A percentile compares a stretch with the other conserved stretches of the same genome.
Conservation (phyloP, 1,284 basidiomycete species). For the Rhodotorula sp. region DNA sequence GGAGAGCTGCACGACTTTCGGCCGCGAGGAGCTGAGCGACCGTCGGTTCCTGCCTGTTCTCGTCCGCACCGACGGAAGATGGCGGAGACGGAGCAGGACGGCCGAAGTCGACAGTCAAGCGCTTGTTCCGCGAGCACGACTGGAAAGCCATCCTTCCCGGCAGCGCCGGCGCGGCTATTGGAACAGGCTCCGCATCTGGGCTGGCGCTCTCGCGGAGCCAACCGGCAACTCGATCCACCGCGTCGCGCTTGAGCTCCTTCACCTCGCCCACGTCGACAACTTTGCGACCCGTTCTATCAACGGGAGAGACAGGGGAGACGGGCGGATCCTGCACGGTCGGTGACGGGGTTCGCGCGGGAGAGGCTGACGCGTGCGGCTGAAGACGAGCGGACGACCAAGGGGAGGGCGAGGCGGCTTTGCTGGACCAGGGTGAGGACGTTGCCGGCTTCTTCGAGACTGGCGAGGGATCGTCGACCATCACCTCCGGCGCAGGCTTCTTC, state of each 20-base stretch:
- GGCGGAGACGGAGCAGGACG: conserved; percentile 16
- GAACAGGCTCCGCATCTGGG: too few relatives aligned
- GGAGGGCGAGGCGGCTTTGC: neutral
- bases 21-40: conserved; percentile 20
- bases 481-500: neutral
- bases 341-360: too few relatives aligned
- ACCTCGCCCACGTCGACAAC: conserved; percentile 27
- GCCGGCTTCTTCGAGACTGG: neutral
- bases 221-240: conserved; percentile 16
- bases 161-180: neutral
- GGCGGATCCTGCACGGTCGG: too few relatives aligned
- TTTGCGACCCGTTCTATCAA: conserved; percentile 22
- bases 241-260: conserved; percentile 28
- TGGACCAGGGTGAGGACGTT: neutral
- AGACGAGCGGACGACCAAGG: conserved; percentile 1
- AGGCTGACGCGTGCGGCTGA: neutral
- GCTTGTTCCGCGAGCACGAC: neutral
- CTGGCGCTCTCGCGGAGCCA: conserved; percentile 17
- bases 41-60: neutral
- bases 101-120: conserved; percentile 14
- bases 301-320: neutral
- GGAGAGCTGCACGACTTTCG: conserved; percentile 10
- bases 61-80: neutral
- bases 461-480: neutral
- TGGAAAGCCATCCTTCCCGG: neutral